Conservation (phyloP, 768 basidiomycete species). For the Mycena sanguinolenta region DNA sequence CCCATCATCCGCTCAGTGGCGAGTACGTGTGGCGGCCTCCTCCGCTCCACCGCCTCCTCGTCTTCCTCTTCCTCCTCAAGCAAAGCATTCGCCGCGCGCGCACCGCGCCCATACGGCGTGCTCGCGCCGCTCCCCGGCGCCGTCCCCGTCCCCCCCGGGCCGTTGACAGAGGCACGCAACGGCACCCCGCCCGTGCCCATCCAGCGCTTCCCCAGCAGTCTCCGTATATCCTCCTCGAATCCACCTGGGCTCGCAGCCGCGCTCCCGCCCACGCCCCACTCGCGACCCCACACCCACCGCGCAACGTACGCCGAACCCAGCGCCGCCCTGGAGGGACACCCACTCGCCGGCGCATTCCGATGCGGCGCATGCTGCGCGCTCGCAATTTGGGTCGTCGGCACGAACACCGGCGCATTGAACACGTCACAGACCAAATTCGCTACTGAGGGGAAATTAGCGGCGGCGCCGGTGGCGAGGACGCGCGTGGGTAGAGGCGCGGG, state of each 20-base stretch:
- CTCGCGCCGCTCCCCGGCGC: slow-evolving; percentile 67
- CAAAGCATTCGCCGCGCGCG: slow-evolving; percentile 68
- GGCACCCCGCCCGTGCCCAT: slow-evolving; percentile 70
- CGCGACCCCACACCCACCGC: slow-evolving; percentile 88
- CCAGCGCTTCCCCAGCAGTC: slow-evolving; percentile 83
- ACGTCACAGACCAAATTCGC: slow-evolving; percentile 85
- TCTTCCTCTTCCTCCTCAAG: slow-evolving; percentile 87
- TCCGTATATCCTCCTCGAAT: slow-evolving; percentile 85
- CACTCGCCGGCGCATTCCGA: slow-evolving; percentile 78
- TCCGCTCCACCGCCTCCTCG: slow-evolving; percentile 52
- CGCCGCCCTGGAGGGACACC: slow-evolving; percentile 78
- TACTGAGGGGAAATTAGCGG: slow-evolving; percentile 87
- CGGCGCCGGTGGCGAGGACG: slow-evolving; percentile 81
- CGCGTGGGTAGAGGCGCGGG: slow-evolving; percentile 72
- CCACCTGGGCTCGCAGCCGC: slow-evolving; percentile 50
- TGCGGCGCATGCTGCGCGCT: slow-evolving; percentile 80
- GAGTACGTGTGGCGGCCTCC: slow-evolving; percentile 25
- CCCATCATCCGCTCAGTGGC: background rate
- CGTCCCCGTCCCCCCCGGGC: slow-evolving; percentile 32
- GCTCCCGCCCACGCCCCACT: slow-evolving; percentile 55
- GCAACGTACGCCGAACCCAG: slow-evolving; percentile 85
- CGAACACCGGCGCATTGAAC: slow-evolving; percentile 85
- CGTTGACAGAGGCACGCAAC: slow-evolving; percentile 72
- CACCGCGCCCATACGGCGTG: slow-evolving; percentile 72
- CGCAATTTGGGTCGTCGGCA: slow-evolving; percentile 82